Evolutionary conservation across 371 early-diverging fungal species (phyloP).

Genomic region (Agmasoma carcini): DNA sequence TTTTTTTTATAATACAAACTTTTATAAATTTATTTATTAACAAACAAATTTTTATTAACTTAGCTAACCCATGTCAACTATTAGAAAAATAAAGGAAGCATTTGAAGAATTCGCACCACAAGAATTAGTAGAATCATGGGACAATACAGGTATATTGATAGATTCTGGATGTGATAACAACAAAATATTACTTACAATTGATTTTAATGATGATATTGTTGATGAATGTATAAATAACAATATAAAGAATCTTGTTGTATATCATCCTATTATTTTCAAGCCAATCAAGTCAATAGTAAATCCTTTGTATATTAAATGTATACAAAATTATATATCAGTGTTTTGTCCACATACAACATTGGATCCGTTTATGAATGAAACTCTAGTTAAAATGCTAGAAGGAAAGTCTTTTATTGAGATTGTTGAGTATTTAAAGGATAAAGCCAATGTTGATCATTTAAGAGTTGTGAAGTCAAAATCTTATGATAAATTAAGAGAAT

Average conservation of each 20-base stretch:
- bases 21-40: too few species aligned
- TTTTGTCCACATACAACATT: conserved; percentile 87
- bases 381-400: conserved; percentile 30
- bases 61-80: too few species aligned
- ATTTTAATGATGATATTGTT: conserved; percentile 68
- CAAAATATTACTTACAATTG: conserved; percentile 79
- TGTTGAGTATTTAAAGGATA: conserved; percentile 11
- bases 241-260: conserved; percentile 56
- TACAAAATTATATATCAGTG: conserved; percentile 68
- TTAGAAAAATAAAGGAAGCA: conserved; percentile 50
- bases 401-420: conserved; percentile 6
- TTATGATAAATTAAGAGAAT: conserved; percentile 6
- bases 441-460: neutral
- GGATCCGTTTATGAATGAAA: conserved; percentile 57
- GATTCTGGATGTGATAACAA: conserved; percentile 58
- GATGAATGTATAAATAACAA: conserved; percentile 66
- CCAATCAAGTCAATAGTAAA: conserved; percentile 70
- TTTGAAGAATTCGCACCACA: conserved; percentile 73
- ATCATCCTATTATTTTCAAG: conserved; percentile 85
- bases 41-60: too few species aligned
- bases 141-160: conserved; percentile 62
- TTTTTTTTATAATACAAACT: too few species aligned
- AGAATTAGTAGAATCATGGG: conserved; percentile 75
- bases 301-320: conserved; percentile 62
- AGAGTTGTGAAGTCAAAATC: conserved; percentile 6